These are phyloP conservation scores for Fusarium sp. DNA, from an alignment of 2,329 filamentous ascomycete species.

Conservation along the genomic window DNA sequence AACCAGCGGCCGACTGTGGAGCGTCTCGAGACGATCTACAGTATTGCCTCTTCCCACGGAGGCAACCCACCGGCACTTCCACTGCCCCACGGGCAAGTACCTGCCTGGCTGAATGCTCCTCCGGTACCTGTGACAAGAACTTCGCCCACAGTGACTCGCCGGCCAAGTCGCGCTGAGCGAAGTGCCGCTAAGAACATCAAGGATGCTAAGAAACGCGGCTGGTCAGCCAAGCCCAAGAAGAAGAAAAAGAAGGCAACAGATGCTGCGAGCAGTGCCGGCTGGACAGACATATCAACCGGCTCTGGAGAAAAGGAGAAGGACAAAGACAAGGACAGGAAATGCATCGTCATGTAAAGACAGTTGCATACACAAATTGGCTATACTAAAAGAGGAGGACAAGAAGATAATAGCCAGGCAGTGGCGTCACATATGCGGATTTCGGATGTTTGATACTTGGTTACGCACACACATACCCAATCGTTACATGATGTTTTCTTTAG, in stretches of 20 bases:
- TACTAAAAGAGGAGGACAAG: neutral
- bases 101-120: constrained; percentile 53
- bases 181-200: constrained; percentile 72
- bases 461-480: constrained; percentile 39
- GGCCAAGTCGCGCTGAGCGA: constrained; percentile 67
- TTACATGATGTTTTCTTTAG: constrained; percentile 20
- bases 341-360: constrained; percentile 62
- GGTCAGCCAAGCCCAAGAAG: constrained; percentile 59
- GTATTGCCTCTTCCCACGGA: constrained; percentile 45
- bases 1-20: constrained; percentile 60
- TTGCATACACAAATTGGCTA: constrained; percentile 6
- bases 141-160: constrained; percentile 58
- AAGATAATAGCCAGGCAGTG: constrained; percentile 22
- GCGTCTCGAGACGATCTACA: constrained; percentile 67
- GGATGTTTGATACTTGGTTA: constrained; percentile 20
- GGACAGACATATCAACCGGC: constrained; percentile 63
- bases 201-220: constrained; percentile 69
- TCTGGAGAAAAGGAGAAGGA: constrained; percentile 46
- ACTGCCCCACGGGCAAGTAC: constrained; percentile 39
- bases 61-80: constrained; percentile 19
- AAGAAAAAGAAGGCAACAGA: constrained; percentile 57
- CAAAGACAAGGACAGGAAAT: constrained; percentile 63
- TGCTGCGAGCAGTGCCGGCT: constrained; percentile 59
- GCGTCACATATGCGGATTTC: constrained; percentile 7
- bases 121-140: constrained; percentile 52